Evolutionary conservation across 169 alveolate genomes (phyloP), one percentile per base, ranked within the genome.

Genomic region (Plasmodium chabaudi): DNA sequence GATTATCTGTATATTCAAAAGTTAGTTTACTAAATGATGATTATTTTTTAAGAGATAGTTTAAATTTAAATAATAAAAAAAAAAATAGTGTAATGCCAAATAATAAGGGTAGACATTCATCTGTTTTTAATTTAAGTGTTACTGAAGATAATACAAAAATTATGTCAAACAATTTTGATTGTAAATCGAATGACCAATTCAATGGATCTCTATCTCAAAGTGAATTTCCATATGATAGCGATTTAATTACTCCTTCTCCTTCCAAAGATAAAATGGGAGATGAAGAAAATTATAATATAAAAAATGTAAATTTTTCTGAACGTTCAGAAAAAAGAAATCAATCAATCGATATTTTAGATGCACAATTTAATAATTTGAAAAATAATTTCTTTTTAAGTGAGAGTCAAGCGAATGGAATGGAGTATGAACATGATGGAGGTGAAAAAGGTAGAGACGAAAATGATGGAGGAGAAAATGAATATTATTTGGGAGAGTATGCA

Each of bases 211-310:
- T 77, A 17, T 77, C 88, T 1, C n/a, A 68, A 13, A 64, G 77
- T 3, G 88, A 77, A 7, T 13, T 63, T 49, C 57, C 57, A 0
- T 77, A 77, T 44, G 88, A 77, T 21, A 77, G 88, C 4, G 88
- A 77, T 64, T 21, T 77, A 23, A 63, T 77, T 61, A 77, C 88
- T 6, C 88, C 88, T 1, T 77, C 88, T n/a, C 88, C 88, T 44
- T 77, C 88, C 3, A 77, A 77, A 57, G 69, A 12, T 51, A 39
- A 77, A 4, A 44, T 67, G 0, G 27, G 21, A 53, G 42, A 19
- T 10, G 51, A 68, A 5, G 53, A 17, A 9, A 67, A n/a, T 15
- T 13, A 46, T 21, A 34, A 42, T 34, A 19, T 15, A 39, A n/a
- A 13, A 42, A 74, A 27, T 65, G 69, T 42, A 21, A 39, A 60